Evolutionary conservation across 768 basidiomycete species (phyloP).

Genomic region (Gymnopilus dilepis): DNA sequence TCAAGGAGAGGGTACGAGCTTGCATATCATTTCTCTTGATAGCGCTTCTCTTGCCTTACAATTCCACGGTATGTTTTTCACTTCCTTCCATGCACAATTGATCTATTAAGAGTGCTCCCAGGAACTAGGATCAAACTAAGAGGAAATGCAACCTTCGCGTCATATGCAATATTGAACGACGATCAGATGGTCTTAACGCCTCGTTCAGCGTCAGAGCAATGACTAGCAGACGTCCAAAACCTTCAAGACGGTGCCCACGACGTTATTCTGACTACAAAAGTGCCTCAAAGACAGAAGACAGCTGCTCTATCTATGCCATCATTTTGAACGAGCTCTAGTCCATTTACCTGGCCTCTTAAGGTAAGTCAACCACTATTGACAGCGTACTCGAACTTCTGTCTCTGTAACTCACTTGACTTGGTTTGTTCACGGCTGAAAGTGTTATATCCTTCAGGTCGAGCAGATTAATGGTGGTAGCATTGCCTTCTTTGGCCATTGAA

Average conservation of each 20-base stretch:
- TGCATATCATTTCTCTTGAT: slow-evolving; percentile 63
- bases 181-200: slow-evolving; percentile 35
- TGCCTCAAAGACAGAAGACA: slow-evolving; percentile 27
- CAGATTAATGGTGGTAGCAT: slow-evolving; percentile 50
- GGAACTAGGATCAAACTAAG: slow-evolving; percentile 68
- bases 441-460: slow-evolving; percentile 39
- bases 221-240: slow-evolving; percentile 52
- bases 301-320: slow-evolving; percentile 45
- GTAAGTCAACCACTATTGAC: slow-evolving; percentile 31
- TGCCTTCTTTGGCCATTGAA: slow-evolving; percentile 63
- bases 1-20: slow-evolving; percentile 54
- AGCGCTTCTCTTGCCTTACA: slow-evolving; percentile 59
- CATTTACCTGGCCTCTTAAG: slow-evolving; percentile 41
- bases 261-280: slow-evolving; percentile 57
- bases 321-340: slow-evolving; percentile 64
- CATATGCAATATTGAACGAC: slow-evolving; percentile 59
- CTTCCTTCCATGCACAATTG: not conserved
- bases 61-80: slow-evolving; percentile 62
- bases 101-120: slow-evolving; percentile 31
- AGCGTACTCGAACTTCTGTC: slow-evolving; percentile 2
- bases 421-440: slow-evolving; percentile 29
- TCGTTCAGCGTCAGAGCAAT: slow-evolving; percentile 32
- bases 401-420: slow-evolving; percentile 7
- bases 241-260: slow-evolving; percentile 58
- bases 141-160: slow-evolving; percentile 52